These are phyloP conservation scores for Pichia cabralensis DNA, from an alignment of 805 yeast species.

Conservation along the genomic window DNA sequence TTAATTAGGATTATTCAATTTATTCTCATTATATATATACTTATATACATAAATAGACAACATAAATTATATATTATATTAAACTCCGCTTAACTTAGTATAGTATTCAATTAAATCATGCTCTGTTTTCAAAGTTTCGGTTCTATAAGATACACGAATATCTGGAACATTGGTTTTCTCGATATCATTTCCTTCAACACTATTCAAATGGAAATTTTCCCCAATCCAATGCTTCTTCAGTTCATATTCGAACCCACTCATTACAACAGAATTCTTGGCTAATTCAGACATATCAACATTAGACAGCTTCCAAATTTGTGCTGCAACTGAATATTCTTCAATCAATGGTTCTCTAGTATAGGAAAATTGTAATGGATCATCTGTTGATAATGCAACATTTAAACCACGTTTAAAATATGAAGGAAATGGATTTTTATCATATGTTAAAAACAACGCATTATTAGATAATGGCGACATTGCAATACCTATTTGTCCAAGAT, in stretches of 20 bases:
- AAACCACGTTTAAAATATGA: conserved; percentile 86
- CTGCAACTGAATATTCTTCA: conserved; percentile 97
- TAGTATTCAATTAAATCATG: conserved; percentile 58
- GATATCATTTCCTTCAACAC: conserved; percentile 76
- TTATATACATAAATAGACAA: too few species aligned
- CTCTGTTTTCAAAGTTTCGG: conserved; percentile 68
- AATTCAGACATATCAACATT: conserved; percentile 96
- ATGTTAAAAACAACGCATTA: conserved; percentile 89
- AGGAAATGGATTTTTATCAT: conserved; percentile 94
- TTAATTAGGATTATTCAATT: too few species aligned
- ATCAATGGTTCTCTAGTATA: conserved; percentile 95
- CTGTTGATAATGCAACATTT: conserved; percentile 90
- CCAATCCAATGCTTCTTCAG: conserved; percentile 94
- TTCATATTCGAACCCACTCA: conserved; percentile 86
- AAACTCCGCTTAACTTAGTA: conserved; percentile 12
- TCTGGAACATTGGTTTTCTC: conserved; percentile 94
- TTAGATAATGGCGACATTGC: conserved; percentile 98
- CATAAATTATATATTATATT: conserved; percentile 1
- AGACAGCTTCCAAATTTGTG: conserved; percentile 89
- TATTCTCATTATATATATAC: too few species aligned
- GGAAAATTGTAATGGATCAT: conserved; percentile 95
- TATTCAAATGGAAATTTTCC: conserved; percentile 42
- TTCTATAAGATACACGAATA: conserved; percentile 73
- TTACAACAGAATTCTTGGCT: conserved; percentile 85
- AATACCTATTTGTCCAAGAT: conserved; percentile 88